phyloP scores from a whole-genome alignment of 2,329 filamentous ascomycete genomes.

The Aspergillus tubingensis region DNA sequence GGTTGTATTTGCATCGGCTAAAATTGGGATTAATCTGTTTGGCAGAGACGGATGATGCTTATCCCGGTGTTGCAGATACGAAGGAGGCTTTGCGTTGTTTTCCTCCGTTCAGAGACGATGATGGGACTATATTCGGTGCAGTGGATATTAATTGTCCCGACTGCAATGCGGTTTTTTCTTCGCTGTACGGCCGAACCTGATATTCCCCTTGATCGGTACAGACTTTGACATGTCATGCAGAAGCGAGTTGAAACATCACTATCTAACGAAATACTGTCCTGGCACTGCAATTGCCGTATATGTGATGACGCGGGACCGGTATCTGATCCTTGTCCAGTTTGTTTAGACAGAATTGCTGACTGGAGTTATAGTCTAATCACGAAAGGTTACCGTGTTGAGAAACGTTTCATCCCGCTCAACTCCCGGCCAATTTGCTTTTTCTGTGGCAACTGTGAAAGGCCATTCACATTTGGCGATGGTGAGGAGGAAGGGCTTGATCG shows the following conservation, averaged over 20 bases:
- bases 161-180: conserved; percentile 35
- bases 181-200: conserved; percentile 21
- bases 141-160: conserved; percentile 29
- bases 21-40: not conserved
- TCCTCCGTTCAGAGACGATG: conserved; percentile 30
- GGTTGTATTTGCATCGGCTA: conserved; percentile 4
- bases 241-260: conserved; percentile 30
- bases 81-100: conserved; percentile 31
- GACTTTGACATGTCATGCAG: conserved; percentile 17
- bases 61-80: conserved; percentile 26
- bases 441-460: conserved; percentile 29
- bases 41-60: conserved; percentile 16
- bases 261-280: conserved; percentile 32
- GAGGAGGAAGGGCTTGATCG: conserved; percentile 18
- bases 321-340: not conserved
- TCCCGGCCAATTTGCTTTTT: conserved; percentile 29
- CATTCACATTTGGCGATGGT: conserved; percentile 26
- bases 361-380: conserved; percentile 28
- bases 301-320: conserved; percentile 36
- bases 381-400: conserved; percentile 35
- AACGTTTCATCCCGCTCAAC: conserved; percentile 29
- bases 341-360: not conserved
- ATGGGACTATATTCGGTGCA: conserved; percentile 22
- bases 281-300: conserved; percentile 32
- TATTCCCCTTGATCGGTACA: not conserved